Conservation (phyloP, 2,329 filamentous ascomycete genomes). For the Colletotrichum cordylinicola region DNA sequence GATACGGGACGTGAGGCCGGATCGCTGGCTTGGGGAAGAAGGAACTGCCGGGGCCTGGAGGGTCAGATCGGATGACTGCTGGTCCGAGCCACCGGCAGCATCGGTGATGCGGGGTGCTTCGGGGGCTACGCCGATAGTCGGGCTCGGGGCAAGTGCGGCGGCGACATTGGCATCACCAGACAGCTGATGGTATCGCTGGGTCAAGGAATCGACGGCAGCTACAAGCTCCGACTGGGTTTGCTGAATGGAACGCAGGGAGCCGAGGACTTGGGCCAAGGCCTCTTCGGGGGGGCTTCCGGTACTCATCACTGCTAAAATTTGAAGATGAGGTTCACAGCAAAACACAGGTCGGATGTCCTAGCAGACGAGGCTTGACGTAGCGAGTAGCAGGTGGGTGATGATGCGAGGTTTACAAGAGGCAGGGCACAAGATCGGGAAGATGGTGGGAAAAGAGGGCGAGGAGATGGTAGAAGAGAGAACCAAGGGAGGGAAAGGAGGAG, state of each 20-base stretch:
- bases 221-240: constrained; percentile 46
- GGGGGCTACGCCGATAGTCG: not conserved
- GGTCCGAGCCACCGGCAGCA: not conserved
- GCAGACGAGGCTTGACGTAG: not conserved
- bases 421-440: not conserved
- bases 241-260: constrained; percentile 40
- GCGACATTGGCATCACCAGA: not conserved
- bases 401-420: not conserved
- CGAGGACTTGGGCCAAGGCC: constrained; percentile 38
- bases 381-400: not conserved
- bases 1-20: constrained; percentile 58
- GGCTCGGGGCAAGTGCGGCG: not conserved
- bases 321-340: not conserved
- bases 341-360: not conserved
- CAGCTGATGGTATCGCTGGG: constrained; percentile 28
- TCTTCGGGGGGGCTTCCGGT: constrained; percentile 11
- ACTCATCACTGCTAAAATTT: constrained; percentile 8
- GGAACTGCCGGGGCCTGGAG: constrained; percentile 29
- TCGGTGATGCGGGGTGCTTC: constrained; percentile 18
- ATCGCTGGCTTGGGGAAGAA: constrained; percentile 40
- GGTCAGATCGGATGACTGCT: constrained; percentile 1
- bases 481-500: not conserved
- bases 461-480: not conserved
- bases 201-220: constrained; percentile 44
- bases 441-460: not conserved